These are phyloP conservation scores for Coemansia sp. DNA, from an alignment of 192 early-diverging fungal species.

Conservation along the genomic window DNA sequence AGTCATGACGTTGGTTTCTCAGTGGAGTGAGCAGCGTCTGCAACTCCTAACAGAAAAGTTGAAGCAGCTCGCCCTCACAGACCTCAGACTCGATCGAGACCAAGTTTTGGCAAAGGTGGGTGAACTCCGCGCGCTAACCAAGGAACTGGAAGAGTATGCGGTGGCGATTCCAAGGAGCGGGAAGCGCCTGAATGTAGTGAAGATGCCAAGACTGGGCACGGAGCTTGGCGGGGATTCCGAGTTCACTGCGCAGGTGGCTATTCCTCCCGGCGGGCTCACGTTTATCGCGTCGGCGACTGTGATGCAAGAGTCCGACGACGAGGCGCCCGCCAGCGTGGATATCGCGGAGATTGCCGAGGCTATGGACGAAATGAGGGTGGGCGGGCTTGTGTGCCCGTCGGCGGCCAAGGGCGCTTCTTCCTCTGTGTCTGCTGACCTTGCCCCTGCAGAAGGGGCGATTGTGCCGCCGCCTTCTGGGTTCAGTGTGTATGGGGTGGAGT, in stretches of 20 bases:
- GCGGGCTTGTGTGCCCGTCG: slow-evolving; percentile 30
- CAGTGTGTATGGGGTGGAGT: slow-evolving; percentile 7
- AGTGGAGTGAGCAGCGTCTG: not conserved
- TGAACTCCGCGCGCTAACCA: slow-evolving; percentile 17
- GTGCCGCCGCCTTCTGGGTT: slow-evolving; percentile 26
- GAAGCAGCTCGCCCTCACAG: not conserved
- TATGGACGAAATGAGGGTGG: slow-evolving; percentile 7
- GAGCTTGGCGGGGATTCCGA: slow-evolving; percentile 11
- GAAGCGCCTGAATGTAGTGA: slow-evolving; percentile 9
- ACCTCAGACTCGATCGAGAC: slow-evolving; percentile 5
- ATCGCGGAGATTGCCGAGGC: not conserved
- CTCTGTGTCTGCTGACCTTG: slow-evolving; percentile 13
- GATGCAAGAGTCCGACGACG: slow-evolving; percentile 18
- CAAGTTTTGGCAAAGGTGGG: slow-evolving; percentile 4
- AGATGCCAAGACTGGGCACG: slow-evolving; percentile 18
- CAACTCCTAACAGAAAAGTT: not conserved
- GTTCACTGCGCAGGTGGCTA: slow-evolving; percentile 28
- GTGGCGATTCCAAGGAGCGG: too few species aligned
- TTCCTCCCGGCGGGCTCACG: slow-evolving; percentile 44
- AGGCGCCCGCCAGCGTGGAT: not conserved
- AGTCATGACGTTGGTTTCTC: not conserved
- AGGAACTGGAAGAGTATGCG: slow-evolving; percentile 24
- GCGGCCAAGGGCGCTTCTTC: not conserved
- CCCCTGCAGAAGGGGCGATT: not conserved
- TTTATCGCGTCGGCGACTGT: slow-evolving; percentile 40